A percentile compares a stretch with the other conserved stretches of the same genome.
These are phyloP conservation scores for Epichloe typhina DNA, from an alignment of 2,329 filamentous ascomycete genomes.

Conservation along the genomic window DNA sequence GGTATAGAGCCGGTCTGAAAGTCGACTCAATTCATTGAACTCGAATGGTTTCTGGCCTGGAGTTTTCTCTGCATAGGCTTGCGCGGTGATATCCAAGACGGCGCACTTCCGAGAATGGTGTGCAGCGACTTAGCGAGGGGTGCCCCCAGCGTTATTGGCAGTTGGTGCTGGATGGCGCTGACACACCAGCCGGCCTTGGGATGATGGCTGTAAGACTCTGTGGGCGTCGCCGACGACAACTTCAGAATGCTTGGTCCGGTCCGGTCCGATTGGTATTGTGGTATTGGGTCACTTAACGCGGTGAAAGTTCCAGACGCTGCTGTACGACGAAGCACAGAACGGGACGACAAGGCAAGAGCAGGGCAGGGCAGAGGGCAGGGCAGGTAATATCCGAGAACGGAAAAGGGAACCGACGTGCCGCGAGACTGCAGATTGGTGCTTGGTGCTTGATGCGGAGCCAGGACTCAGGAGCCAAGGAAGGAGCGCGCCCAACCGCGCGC, in stretches of 20 bases:
- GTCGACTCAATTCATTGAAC: conserved; percentile 3
- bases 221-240: too few relatives aligned
- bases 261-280: not conserved
- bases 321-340: not conserved
- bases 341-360: not conserved
- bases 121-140: not conserved
- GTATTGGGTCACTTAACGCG: not conserved
- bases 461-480: too few relatives aligned
- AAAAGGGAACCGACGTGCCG: not conserved
- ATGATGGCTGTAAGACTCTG: not conserved
- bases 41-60: not conserved
- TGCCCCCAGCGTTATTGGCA: not conserved
- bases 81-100: not conserved
- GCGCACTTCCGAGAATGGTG: not conserved
- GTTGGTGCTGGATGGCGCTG: not conserved
- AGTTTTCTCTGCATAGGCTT: not conserved
- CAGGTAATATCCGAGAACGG: not conserved
- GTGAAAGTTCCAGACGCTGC: not conserved
- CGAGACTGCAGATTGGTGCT: too few relatives aligned
- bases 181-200: not conserved
- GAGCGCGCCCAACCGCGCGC: too few relatives aligned
- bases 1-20: not conserved
- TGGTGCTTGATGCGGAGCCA: too few relatives aligned
- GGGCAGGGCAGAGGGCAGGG: not conserved
- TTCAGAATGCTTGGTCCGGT: not conserved